Evolutionary conservation across 2,329 filamentous ascomycete species (phyloP).

Genomic region (Fusarium begoniae): DNA sequence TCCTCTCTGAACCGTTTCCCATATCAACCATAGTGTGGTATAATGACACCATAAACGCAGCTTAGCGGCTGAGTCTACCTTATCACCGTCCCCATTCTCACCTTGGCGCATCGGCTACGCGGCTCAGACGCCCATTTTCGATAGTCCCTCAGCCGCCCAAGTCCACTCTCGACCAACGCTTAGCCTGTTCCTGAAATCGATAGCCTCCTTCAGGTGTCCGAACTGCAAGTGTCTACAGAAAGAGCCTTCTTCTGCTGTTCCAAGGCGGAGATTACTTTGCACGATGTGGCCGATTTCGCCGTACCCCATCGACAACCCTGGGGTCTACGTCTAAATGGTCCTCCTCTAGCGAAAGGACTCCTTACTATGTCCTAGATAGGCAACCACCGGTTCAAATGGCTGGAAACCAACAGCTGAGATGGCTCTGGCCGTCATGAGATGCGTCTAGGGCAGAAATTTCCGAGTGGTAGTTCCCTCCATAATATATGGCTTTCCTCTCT

Average conservation of each 20-base stretch:
- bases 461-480: not conserved
- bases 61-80: not conserved
- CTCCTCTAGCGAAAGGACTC: conserved; percentile 4
- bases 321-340: not conserved
- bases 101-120: conserved; percentile 25
- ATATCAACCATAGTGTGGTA: not conserved
- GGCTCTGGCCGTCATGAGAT: conserved; percentile 8
- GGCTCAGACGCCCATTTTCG: conserved; percentile 17
- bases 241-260: conserved; percentile 1
- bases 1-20: conserved; percentile 1
- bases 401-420: conserved; percentile 10
- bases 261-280: conserved; percentile 33
- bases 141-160: conserved; percentile 23
- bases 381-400: conserved; percentile 35
- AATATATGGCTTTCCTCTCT: conserved; percentile 10
- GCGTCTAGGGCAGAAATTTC: conserved; percentile 1
- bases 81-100: not conserved
- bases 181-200: conserved; percentile 47
- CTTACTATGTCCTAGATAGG: conserved; percentile 32
- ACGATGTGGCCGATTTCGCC: not conserved
- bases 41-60: conserved; percentile 7
- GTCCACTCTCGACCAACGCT: conserved; percentile 28
- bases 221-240: conserved; percentile 13
- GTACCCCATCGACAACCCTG: conserved; percentile 2
- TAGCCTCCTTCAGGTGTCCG: conserved; percentile 7